Evolutionary conservation across 495 filamentous ascomycete genomes (phyloP), one percentile per base, ranked within the genome.

Genomic region (Podospora bellae-mahoneyi): DNA sequence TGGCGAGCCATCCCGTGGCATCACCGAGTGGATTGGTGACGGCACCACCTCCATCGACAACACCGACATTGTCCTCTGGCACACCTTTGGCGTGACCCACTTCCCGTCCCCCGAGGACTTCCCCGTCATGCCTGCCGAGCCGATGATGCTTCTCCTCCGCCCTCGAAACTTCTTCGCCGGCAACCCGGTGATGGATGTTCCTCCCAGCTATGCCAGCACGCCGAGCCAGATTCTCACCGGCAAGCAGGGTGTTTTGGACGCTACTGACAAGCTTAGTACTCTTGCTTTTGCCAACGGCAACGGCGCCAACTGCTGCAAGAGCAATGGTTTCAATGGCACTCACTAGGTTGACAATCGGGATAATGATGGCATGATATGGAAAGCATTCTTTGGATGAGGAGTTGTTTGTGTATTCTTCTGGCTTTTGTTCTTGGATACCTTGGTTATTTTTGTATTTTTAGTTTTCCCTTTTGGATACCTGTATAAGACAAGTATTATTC

Each of bases 61-160:
- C 79, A 91, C 88, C 6, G 91, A 98, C 78, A 78, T 97, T 26
- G 94, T 98, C 3, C 85, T 98, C 23, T 98, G 94, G 94, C 94
- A 98, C 78, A 98, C 94, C 0, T 98, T 97, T 73, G 94, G 94
- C 32, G 81, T 97, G 5, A 94, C 90, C 7, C 94, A 98, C 77
- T 96, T 97, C 84, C 94, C 94, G 0, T 79, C 92, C 1, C 93
- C 93, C 0, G 94, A 98, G 74, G 94, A 98, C 76, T 98, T 91
- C 80, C 94, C 94, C 34, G 84, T 98, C 72, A 98, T 98, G 94
- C 94, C 93, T 2, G 91, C 90, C 0, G 77, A 78, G 82, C 91
- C 91, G 0, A 93, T 97, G 87, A 92, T 88, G 6, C 75, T 97
- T 72, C 81, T 97, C 27, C 81, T 98, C 58, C 81, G 93, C 58